Base-by-base conservation (phyloP, 2,329 filamentous ascomycete species). In the Pseudopyricularia cyperi region DNA sequence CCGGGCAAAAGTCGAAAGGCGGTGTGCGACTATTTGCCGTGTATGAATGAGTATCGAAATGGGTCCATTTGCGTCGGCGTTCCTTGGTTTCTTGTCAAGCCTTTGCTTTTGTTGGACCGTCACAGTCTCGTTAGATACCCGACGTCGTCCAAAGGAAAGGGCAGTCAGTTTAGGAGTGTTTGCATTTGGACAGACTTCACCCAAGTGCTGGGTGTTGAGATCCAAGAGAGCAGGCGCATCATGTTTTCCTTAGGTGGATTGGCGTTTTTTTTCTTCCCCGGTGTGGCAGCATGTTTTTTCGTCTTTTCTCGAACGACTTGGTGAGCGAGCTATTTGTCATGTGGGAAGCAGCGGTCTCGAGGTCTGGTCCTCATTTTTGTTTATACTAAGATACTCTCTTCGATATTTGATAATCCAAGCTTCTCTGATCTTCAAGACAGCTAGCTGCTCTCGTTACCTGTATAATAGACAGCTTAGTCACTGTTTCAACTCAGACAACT, bases 121-220 rank as follows among this genome's bases (percentile, higher is more conserved):
- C 50, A 51, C 34, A 39, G 50, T 53, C 52, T 55, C 56, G 56
- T 56, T 56, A 58, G 58, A 60, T 60, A 60, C 58, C 58, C 57
- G 52, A 53, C 50, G 52, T 7, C 47, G 33, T 35, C 47, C 19
- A n/a, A n/a, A n/a, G n/a, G n/a, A n/a, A 32, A 24, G 48, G 48
- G 33, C 24, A 47, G 44, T 17, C 44, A 47, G 44, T 17, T 17
- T 47, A 42, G n/a, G n/a, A n/a, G n/a, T n/a, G n/a, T n/a, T 42
- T 42, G 37, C 37, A 55, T 46, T 44, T 48, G 44, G 48, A 34
- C 24, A 35, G 47, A 22, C n/a, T 48, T 28, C 19, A 32, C 32
- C 47, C 47, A 48, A 48, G 47, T 34, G 32, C 47, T 54, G 53
- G 49, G 34, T 48, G 46, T 30, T 28, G 22, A 12, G 15, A 46